Conservation (phyloP, 169 alveolate genomes). For the Ophryocystis elektroscirrha region DNA sequence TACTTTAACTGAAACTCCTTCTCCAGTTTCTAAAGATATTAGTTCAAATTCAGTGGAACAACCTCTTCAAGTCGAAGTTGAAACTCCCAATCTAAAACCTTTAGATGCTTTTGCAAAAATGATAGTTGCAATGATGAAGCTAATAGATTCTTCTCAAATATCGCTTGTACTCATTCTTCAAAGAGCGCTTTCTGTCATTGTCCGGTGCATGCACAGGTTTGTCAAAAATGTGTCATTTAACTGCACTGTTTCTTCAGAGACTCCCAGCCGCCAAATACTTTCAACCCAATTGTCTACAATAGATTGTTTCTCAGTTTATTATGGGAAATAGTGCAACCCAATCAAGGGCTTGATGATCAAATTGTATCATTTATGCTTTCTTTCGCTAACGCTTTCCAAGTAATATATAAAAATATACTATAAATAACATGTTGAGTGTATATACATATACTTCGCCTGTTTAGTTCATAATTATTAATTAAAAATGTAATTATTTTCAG, state of each 20-base stretch:
- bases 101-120: conserved; percentile 45
- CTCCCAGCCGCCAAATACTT: too few species aligned
- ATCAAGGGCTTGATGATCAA: too few species aligned
- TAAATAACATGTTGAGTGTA: too few species aligned
- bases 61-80: conserved; percentile 3
- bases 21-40: background rate
- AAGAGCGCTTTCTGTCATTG: conserved; percentile 34
- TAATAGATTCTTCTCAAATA: conserved; percentile 50
- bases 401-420: too few species aligned
- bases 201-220: conserved; percentile 42
- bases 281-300: conserved; percentile 35
- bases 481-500: conserved; percentile 22
- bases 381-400: too few species aligned
- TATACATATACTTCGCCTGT: too few species aligned
- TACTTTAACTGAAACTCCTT: background rate
- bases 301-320: conserved; percentile 36
- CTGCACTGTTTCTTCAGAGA: too few species aligned
- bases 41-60: background rate
- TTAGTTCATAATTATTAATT: conserved; percentile 40
- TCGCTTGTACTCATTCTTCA: conserved; percentile 54
- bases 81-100: conserved; percentile 22
- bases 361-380: too few species aligned
- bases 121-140: conserved; percentile 48
- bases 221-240: too few species aligned
- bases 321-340: conserved; percentile 28